Conservation (phyloP, 164 flowering plant species). For the Kingdonia uniflora region DNA sequence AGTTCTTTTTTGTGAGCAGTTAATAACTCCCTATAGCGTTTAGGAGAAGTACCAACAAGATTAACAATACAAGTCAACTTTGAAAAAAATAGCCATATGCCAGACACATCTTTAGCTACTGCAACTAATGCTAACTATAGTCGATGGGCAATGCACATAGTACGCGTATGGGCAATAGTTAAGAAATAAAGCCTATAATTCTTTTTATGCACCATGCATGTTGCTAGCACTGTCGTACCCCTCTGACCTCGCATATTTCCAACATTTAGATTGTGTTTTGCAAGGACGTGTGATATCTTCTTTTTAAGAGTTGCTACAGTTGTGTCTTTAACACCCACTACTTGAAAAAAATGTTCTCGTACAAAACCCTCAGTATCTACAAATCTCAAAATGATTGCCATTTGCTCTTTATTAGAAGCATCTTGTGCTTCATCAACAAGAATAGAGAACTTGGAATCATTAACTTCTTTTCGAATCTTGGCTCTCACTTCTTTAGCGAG, state of each 20-base stretch:
- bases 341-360: conserved; percentile 6
- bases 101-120: not conserved
- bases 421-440: conserved; percentile 17
- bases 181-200: too few relatives aligned
- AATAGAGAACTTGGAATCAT: conserved; percentile 13
- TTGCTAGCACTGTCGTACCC: not conserved
- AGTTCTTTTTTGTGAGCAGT: too few relatives aligned
- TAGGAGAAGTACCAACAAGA: not conserved
- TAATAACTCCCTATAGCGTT: too few relatives aligned
- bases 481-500: conserved; percentile 4
- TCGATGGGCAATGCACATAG: not conserved
- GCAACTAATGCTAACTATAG: conserved; percentile 2
- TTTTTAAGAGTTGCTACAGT: not conserved
- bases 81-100: not conserved
- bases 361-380: conserved; percentile 11
- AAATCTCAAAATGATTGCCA: conserved; percentile 14
- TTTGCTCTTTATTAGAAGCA: conserved; percentile 12
- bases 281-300: not conserved
- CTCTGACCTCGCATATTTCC: not conserved
- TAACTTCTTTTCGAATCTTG: conserved; percentile 2
- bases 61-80: not conserved
- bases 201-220: not conserved
- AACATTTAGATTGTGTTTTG: not conserved
- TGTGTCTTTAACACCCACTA: not conserved
- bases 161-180: not conserved